phyloP scores from a whole-genome alignment of 2,329 filamentous ascomycete genomes.

The Hypoxylon sp. region DNA sequence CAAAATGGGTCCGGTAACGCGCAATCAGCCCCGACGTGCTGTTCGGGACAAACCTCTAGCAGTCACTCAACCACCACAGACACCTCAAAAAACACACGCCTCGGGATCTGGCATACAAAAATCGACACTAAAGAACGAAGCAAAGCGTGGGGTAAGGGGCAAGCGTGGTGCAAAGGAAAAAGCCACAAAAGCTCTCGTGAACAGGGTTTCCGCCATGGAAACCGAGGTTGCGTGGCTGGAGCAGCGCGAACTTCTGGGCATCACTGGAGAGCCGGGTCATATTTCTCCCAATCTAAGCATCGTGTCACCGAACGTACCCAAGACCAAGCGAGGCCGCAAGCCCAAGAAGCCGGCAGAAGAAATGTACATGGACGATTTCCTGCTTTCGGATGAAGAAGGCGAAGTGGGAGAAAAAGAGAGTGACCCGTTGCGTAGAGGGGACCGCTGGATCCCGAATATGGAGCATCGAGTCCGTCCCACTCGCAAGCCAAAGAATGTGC shows the following conservation, averaged over 20 bases:
- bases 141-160: neutral
- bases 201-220: conserved; percentile 22
- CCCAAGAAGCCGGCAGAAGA: conserved; percentile 28
- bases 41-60: conserved; percentile 10
- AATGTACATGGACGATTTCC: conserved; percentile 42
- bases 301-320: neutral
- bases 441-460: conserved; percentile 43
- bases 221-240: conserved; percentile 19
- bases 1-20: conserved; percentile 12
- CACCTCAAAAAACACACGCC: neutral
- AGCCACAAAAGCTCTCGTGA: conserved; percentile 27
- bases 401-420: neutral
- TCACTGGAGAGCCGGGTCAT: neutral
- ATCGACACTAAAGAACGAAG: neutral
- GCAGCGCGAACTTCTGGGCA: conserved; percentile 27
- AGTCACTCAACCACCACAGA: too few species aligned
- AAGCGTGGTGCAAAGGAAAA: conserved; percentile 3
- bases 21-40: conserved; percentile 22
- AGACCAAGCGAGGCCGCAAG: conserved; percentile 20
- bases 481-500: conserved; percentile 29
- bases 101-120: conserved; percentile 13
- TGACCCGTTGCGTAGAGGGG: conserved; percentile 12
- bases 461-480: conserved; percentile 30
- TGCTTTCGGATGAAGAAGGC: conserved; percentile 26
- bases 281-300: neutral